Conservation (phyloP, 805 yeast genomes). For the Schwanniomyces pseudopolymorphus region DNA sequence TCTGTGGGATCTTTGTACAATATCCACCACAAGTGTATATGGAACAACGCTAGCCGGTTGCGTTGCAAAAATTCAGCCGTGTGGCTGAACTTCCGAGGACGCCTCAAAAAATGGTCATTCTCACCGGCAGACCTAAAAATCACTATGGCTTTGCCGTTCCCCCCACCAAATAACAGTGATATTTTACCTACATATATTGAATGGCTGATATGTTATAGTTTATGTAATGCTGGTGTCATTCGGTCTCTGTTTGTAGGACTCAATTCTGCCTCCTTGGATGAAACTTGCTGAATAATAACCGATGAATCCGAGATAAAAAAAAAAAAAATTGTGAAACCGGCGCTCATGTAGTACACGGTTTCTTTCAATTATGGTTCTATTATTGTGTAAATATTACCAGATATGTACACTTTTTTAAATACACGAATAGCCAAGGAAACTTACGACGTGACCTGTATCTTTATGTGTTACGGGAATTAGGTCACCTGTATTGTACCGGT, state of each 20-base stretch:
- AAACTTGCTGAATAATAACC: no score
- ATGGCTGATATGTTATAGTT: not conserved
- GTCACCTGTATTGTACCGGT: not conserved
- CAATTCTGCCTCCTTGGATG: no score
- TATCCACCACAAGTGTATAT: not conserved
- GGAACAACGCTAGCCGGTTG: not conserved
- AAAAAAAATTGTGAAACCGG: no score
- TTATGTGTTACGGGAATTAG: not conserved
- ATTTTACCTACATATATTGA: not conserved
- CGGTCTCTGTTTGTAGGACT: not conserved
- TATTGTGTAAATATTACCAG: not conserved
- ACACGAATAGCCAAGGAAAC: not conserved
- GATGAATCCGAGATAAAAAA: not conserved
- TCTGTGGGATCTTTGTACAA: not conserved
- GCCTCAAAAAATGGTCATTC: not conserved
- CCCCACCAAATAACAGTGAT: not conserved
- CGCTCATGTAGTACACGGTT: not conserved
- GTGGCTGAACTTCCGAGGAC: constrained; percentile 1
- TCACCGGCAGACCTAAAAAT: not conserved
- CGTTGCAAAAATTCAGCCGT: not conserved
- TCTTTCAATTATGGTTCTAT: not conserved
- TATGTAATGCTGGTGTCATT: not conserved
- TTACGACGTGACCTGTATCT: not conserved
- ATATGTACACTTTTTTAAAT: not conserved
- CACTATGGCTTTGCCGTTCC: not conserved